Conservation (phyloP, 169 alveolate species). For the Eimeria maxima region DNA sequence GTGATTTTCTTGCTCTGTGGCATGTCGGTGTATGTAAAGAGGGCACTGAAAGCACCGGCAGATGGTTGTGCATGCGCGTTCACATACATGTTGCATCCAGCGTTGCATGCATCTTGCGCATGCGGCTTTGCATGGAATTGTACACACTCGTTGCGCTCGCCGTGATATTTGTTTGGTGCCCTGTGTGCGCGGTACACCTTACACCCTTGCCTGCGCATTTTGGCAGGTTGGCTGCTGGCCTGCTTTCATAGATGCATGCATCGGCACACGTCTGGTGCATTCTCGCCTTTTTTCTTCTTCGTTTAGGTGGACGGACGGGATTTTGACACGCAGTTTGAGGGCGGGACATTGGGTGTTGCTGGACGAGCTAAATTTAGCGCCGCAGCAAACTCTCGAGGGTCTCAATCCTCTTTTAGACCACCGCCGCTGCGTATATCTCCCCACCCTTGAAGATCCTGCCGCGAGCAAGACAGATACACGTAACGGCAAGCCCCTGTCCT, state of each 20-base stretch:
- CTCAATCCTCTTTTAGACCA: constrained; percentile 99
- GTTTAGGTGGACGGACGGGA: constrained; percentile 98
- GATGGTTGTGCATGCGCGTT: neutral
- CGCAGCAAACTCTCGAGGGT: constrained; percentile 99
- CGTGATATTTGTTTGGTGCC: neutral
- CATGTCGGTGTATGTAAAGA: neutral
- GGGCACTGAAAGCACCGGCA: neutral
- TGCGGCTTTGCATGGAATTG: neutral
- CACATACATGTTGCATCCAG: neutral
- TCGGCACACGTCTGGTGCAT: neutral
- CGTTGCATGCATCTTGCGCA: neutral
- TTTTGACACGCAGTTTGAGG: constrained; percentile 96
- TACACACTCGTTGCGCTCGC: neutral
- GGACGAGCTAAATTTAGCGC: constrained; percentile 99
- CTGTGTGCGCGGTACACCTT: neutral
- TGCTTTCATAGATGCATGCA: neutral
- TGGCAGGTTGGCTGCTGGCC: neutral
- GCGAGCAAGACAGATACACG: constrained; percentile 61
- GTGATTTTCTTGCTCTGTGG: neutral
- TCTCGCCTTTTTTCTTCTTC: neutral
- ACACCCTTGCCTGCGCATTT: neutral
- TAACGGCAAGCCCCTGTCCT: neutral
- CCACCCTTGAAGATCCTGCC: constrained; percentile 92
- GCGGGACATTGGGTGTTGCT: constrained; percentile 99
- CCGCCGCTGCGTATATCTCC: constrained; percentile 97